Percentiles rank a stretch among this genome's conserved stretches.
Conservation (phyloP, 139 green algal genomes). For the Dunaliella primolecta region DNA sequence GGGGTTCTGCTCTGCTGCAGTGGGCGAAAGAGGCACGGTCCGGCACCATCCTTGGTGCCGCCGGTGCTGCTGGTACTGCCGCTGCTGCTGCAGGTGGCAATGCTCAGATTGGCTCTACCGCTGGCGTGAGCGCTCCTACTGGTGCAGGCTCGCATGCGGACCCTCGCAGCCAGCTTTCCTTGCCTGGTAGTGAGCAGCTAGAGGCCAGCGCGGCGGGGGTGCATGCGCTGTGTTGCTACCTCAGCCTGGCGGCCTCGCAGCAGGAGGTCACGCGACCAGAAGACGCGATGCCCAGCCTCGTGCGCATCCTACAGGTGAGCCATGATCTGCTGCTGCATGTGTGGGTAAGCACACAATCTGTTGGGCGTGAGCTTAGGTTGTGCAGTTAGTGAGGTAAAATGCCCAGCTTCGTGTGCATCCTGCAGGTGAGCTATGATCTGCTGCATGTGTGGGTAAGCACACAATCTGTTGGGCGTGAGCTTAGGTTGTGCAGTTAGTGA, state of each 20-base stretch:
- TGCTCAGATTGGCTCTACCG: not conserved
- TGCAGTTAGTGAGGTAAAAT: too few relatives aligned
- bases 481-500: too few relatives aligned
- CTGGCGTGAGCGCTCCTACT: not conserved
- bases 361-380: not conserved
- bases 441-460: not conserved
- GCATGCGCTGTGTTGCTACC: slow-evolving; percentile 40
- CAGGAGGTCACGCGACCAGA: slow-evolving; percentile 17
- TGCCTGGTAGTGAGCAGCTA: slow-evolving; percentile 2
- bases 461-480: too few relatives aligned
- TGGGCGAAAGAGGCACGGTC: slow-evolving; percentile 8
- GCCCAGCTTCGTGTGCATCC: not conserved
- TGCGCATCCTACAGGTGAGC: slow-evolving; percentile 40
- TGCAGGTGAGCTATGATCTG: not conserved
- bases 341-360: not conserved
- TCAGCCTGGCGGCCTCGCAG: slow-evolving; percentile 19
- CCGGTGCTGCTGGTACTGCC: not conserved
- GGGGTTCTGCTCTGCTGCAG: slow-evolving; percentile 14
- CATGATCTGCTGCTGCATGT: not conserved
- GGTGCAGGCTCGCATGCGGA: not conserved
- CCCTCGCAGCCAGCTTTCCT: not conserved
- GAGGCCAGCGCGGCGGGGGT: slow-evolving; percentile 21
- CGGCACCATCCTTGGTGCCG: not conserved
- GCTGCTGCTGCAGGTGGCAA: not conserved
- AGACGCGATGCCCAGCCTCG: slow-evolving; percentile 34